Base-by-base conservation (phyloP, 495 filamentous ascomycete genomes). In the Neurospora sp. region DNA sequence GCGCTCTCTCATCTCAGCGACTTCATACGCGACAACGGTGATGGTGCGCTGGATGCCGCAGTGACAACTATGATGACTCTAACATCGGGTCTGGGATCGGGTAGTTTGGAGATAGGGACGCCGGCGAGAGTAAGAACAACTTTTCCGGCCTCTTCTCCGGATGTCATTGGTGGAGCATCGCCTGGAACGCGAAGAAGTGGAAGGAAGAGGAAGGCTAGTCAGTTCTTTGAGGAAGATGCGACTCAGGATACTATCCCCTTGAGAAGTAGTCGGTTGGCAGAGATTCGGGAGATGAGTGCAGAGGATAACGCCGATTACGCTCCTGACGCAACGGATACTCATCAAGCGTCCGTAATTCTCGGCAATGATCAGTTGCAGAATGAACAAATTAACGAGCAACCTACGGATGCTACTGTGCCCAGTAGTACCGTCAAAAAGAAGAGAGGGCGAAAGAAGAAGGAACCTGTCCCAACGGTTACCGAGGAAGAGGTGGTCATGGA, bases 371-470 rank as follows among this genome's bases (percentile, higher is more conserved):
- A 18, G 1, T 16, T 14, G 27, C 27, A 3, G 27, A 35, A 16
- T 18, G 27, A 35, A 31, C 22, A 35, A 9, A 0, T 9, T 35
- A 1, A 7, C 14, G 53, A 65, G 14, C 22, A 65, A 31, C 10
- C 27, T 35, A 18, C 6, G 35, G 6, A 35, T 35, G 27, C 53
- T 9, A 14, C 53, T 31, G 14, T 14, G 3, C 14, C 7, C 53
- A 35, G 53, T 7, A 65, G 27, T 35, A 65, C 68, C 20, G 3
- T 40, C 14, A 70, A 69, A 39, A 68, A 65, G 42, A 78, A 75
- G 69, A 70, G 75, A 40, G 75, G 75, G 3, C 72, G 75, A n/a
- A 78, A 75, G 69, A 76, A 72, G 69, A 78, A 76, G 41, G 70
- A 75, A 14, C 27, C 70, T 1, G 40, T 39, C 9, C 59, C n/a